Conservation (phyloP, 202 grass and related monocot genomes). For the Schoenoplectus tabernaemontani region DNA sequence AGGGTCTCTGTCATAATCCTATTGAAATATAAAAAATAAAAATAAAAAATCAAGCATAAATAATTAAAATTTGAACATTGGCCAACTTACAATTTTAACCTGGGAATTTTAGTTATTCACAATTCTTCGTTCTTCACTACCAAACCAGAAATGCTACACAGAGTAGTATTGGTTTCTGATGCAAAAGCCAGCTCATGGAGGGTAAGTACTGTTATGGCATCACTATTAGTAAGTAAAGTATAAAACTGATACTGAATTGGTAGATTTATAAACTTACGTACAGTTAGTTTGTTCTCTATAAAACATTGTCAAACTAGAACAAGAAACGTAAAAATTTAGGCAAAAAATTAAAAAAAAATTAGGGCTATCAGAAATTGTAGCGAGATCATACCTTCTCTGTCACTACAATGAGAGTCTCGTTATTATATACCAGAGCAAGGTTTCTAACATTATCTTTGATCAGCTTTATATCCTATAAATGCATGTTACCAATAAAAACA, state of each 20-base stretch:
- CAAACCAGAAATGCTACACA: not conserved
- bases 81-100: not conserved
- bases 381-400: slow-evolving; percentile 64
- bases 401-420: slow-evolving; percentile 41
- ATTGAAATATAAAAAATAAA: slow-evolving; percentile 10
- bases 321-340: not conserved
- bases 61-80: not conserved
- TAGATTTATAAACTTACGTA: not conserved
- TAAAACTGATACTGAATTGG: not conserved
- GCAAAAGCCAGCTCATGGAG: not conserved
- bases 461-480: slow-evolving; percentile 50
- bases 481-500: not conserved
- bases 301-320: not conserved
- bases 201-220: not conserved
- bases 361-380: slow-evolving; percentile 1
- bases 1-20: slow-evolving; percentile 94
- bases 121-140: not conserved
- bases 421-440: slow-evolving; percentile 32
- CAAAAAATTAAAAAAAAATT: not conserved
- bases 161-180: not conserved
- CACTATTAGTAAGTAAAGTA: not conserved
- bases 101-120: not conserved
- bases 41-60: not conserved
- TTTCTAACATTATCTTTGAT: slow-evolving; percentile 37
- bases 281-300: not conserved